phyloP scores from a whole-genome alignment of 495 filamentous ascomycete genomes.

The Mycothermus thermophilus region DNA sequence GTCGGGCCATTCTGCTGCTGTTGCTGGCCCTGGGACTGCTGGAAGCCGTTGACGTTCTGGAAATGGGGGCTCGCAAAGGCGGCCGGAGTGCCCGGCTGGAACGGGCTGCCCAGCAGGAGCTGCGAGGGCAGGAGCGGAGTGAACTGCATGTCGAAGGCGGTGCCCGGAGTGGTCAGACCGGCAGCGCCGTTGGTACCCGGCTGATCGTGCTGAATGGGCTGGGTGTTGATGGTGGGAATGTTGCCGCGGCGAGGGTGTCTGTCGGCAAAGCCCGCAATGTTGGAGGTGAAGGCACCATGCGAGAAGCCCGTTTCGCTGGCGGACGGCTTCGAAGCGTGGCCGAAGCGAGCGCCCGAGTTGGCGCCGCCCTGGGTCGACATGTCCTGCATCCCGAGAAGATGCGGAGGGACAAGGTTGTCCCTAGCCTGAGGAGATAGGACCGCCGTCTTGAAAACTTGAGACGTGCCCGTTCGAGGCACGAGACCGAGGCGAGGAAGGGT shows the following conservation, averaged over 20 bases:
- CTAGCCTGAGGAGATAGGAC: conserved; percentile 49
- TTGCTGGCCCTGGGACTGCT: conserved; percentile 50
- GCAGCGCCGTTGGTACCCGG: conserved; percentile 30
- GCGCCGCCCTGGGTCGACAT: conserved; percentile 48
- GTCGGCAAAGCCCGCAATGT: conserved; percentile 66
- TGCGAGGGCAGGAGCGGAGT: conserved; percentile 90
- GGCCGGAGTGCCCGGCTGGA: conserved; percentile 85
- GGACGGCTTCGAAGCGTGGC: conserved; percentile 57
- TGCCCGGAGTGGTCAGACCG: conserved; percentile 77
- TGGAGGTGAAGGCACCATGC: conserved; percentile 76
- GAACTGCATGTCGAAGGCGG: conserved; percentile 94
- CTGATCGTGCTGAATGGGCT: conserved; percentile 36
- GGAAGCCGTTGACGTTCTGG: conserved; percentile 63
- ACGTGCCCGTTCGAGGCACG: conserved; percentile 40
- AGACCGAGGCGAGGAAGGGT: conserved; percentile 8
- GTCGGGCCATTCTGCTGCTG: conserved; percentile 39
- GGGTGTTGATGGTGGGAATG: conserved; percentile 88
- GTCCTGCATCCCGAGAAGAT: conserved; percentile 80
- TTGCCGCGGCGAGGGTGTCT: conserved; percentile 69
- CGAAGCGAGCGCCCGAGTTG: conserved; percentile 43
- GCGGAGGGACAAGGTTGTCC: conserved; percentile 66
- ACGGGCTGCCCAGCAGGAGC: conserved; percentile 87
- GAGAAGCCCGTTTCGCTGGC: conserved; percentile 79
- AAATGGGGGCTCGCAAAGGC: conserved; percentile 87
- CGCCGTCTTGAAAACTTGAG: conserved; percentile 55